Conservation (phyloP, 192 early-diverging fungal genomes). For the Backusella tarrabulga region DNA sequence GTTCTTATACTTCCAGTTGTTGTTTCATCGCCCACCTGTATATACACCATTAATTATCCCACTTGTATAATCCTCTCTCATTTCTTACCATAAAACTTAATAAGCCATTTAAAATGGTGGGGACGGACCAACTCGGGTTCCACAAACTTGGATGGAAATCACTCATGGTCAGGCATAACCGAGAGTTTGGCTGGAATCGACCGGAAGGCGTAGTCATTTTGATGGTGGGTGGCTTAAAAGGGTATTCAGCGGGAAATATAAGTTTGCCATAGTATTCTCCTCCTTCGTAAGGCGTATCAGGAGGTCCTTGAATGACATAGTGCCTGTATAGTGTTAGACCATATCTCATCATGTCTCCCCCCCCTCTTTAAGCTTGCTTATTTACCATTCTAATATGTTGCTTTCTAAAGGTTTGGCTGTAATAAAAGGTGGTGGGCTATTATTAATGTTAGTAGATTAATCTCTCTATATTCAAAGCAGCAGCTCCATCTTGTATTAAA, state of each 20-base stretch:
- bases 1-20: constrained; percentile 93
- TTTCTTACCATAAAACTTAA: constrained; percentile 91
- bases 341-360: too few relatives aligned
- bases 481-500: neutral
- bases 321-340: constrained; percentile 54
- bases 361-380: too few relatives aligned
- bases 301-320: constrained; percentile 94
- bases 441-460: neutral
- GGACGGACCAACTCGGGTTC: constrained; percentile 98
- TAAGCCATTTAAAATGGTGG: constrained; percentile 94
- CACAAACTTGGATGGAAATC: constrained; percentile 93
- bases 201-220: constrained; percentile 83
- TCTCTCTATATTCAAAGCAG: neutral
- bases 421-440: constrained; percentile 86
- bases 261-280: constrained; percentile 96
- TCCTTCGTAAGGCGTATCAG: constrained; percentile 88
- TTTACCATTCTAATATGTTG: constrained; percentile 96
- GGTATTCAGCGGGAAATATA: constrained; percentile 93
- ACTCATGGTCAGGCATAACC: constrained; percentile 95
- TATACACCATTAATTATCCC: neutral
- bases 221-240: constrained; percentile 88
- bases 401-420: constrained; percentile 87
- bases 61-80: neutral
- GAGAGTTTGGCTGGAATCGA: constrained; percentile 89
- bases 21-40: constrained; percentile 66